A percentile compares a stretch with the other conserved stretches of the same genome.
Evolutionary conservation across 352 stramenopile species (phyloP).

Genomic region (Thalassiosira livingstoniorum): DNA sequence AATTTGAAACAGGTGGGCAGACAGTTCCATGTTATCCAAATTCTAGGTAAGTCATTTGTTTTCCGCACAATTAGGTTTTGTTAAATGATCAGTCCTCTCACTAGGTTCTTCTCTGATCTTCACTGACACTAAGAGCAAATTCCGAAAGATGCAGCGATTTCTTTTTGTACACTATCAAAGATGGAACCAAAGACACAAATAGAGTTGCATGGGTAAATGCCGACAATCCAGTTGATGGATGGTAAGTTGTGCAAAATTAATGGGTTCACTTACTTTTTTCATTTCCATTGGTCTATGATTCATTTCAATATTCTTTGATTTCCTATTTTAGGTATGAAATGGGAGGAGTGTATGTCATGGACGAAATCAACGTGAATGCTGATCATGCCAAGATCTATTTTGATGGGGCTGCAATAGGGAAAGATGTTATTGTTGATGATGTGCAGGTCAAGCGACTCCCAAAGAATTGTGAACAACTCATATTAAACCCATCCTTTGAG

Average conservation of each 20-base stretch:
- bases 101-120: no score
- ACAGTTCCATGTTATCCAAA: conserved; percentile 40
- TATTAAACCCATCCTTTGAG: conserved; percentile 58
- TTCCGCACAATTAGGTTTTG: no score
- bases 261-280: no score
- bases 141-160: conserved; percentile 63
- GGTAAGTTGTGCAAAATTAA: no score
- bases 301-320: not conserved
- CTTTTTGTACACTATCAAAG: conserved; percentile 44
- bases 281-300: no score
- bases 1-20: conserved; percentile 29
- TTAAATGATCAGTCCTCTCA: no score
- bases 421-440: conserved; percentile 61
- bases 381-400: conserved; percentile 59
- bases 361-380: conserved; percentile 22
- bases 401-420: conserved; percentile 30
- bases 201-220: conserved; percentile 43
- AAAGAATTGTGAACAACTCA: conserved; percentile 51
- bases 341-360: not conserved
- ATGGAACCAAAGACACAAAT: conserved; percentile 28
- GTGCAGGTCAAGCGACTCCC: conserved; percentile 43
- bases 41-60: conserved; percentile 24
- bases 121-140: no score
- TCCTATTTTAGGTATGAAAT: conserved; percentile 2
- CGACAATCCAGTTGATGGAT: conserved; percentile 48